Evolutionary conservation across 176 grass and related monocot genomes (phyloP).

Genomic region (Pharus latifolius): DNA sequence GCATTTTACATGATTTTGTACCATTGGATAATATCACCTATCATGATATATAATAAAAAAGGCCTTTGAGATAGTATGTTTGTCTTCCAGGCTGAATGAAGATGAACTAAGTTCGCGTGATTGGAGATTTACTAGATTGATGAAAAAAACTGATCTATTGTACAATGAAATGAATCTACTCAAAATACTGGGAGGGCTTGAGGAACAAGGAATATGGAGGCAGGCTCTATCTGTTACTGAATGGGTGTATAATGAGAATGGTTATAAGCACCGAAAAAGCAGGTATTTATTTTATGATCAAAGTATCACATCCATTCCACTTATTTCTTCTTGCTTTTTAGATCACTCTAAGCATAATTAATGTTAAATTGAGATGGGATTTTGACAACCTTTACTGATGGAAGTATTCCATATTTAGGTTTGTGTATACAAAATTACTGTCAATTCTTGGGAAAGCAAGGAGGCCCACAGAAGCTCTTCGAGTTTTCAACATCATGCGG

Average conservation of each 20-base stretch:
- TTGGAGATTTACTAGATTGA: slow-evolving; percentile 79
- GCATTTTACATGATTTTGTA: not conserved
- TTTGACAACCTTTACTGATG: not conserved
- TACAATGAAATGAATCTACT: slow-evolving; percentile 74
- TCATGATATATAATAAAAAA: not conserved
- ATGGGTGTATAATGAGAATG: slow-evolving; percentile 82
- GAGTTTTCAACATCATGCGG: slow-evolving; percentile 64
- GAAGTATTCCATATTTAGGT: slow-evolving; percentile 39
- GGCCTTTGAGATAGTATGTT: not conserved
- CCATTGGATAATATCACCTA: not conserved
- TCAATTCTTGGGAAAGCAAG: slow-evolving; percentile 75
- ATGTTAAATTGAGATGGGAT: not conserved
- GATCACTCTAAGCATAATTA: not conserved
- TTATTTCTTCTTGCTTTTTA: not conserved
- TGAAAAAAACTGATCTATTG: slow-evolving; percentile 52
- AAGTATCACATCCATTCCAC: not conserved
- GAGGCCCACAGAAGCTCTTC: slow-evolving; percentile 68
- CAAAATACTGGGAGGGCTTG: slow-evolving; percentile 61
- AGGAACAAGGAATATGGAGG: slow-evolving; percentile 57
- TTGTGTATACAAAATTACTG: slow-evolving; percentile 90
- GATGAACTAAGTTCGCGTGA: slow-evolving; percentile 41
- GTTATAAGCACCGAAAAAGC: slow-evolving; percentile 74
- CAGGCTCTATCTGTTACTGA: slow-evolving; percentile 66
- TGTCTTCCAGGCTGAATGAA: slow-evolving; percentile 35
- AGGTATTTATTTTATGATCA: slow-evolving; percentile 36